These are phyloP conservation scores for Boletellus ananiceps DNA, from an alignment of 768 basidiomycete species.

Conservation along the genomic window DNA sequence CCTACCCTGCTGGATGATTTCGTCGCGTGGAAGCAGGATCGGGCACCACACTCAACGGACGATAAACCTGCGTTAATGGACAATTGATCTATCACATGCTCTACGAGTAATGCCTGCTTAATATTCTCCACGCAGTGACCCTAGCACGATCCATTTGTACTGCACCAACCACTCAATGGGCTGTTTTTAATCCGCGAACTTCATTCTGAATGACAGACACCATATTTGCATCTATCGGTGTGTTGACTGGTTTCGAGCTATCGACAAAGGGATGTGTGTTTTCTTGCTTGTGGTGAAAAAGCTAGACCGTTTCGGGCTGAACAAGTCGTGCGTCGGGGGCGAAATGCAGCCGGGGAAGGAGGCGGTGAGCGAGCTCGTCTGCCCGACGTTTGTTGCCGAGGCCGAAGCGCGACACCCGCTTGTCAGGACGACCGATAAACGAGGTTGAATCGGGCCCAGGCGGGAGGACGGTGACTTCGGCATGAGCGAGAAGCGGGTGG, in stretches of 20 bases:
- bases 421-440: neutral
- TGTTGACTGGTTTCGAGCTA: neutral
- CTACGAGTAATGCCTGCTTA: constrained; percentile 14
- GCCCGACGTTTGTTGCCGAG: constrained; percentile 15
- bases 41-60: constrained; percentile 5
- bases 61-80: neutral
- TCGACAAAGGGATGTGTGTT: neutral
- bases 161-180: neutral
- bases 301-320: too few species aligned
- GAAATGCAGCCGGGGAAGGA: constrained; percentile 21
- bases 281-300: neutral
- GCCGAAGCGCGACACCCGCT: constrained; percentile 21
- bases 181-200: neutral
- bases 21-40: constrained; percentile 55
- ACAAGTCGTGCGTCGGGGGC: constrained; percentile 2
- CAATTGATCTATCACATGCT: constrained; percentile 9
- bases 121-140: constrained; percentile 9
- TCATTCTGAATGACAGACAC: neutral
- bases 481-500: constrained; percentile 23
- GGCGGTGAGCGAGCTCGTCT: constrained; percentile 9
- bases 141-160: constrained; percentile 10
- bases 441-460: neutral
- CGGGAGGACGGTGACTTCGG: neutral
- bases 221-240: neutral
- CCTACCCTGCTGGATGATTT: constrained; percentile 80